Base-by-base conservation (phyloP, 2,329 filamentous ascomycete genomes). In the Fusarium haematococcum region DNA sequence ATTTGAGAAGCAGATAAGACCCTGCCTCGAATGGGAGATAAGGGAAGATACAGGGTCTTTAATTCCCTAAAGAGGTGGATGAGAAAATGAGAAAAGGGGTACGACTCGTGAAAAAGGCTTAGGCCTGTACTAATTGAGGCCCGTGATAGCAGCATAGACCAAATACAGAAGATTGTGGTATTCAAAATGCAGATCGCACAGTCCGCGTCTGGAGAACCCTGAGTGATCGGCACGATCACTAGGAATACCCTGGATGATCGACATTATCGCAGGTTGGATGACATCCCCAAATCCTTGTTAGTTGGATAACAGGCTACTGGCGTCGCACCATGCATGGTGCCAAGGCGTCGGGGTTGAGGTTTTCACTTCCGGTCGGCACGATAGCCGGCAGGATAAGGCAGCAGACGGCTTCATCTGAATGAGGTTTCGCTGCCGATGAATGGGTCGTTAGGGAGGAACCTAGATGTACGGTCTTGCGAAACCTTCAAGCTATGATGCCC, bases 171-270 rank as follows among this genome's bases (percentile, higher is more conserved):
- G 1, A 43, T 16, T 56, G 56, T 54, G 6, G 65, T 25, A 37
- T 48, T 39, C 37, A 67, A 37, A 50, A 54, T 73, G 69, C 35
- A 69, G 65, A 73, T 73, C 70, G 18, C 16, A 20, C 13, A 67
- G 65, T 48, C 59, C 11, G 56, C 57, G 20, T 43, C 65, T 48
- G 69, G 60, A 58, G 70, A 73, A 70, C 35, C 69, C 13, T 63
- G 57, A 11, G 20, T 41, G 43, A 57, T 61, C 52, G 52, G 14
- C n/a, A 18, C 25, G 16, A 52, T 32, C 48, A 18, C 48, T 23
- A 13, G 20, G 20, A n/a, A 30, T 13, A 30, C 27, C 48, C 48
- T 25, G 25, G 45, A 30, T 50, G 25, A 50, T 30, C 23, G 43
- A 18, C 43, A 48, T 48, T 25, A 33, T 54, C 16, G 18, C 27